Percentiles rank a stretch among this genome's conserved stretches.
These are phyloP conservation scores for Pythium vanterpoolii DNA, from an alignment of 352 stramenopile genomes.

Conservation along the genomic window DNA sequence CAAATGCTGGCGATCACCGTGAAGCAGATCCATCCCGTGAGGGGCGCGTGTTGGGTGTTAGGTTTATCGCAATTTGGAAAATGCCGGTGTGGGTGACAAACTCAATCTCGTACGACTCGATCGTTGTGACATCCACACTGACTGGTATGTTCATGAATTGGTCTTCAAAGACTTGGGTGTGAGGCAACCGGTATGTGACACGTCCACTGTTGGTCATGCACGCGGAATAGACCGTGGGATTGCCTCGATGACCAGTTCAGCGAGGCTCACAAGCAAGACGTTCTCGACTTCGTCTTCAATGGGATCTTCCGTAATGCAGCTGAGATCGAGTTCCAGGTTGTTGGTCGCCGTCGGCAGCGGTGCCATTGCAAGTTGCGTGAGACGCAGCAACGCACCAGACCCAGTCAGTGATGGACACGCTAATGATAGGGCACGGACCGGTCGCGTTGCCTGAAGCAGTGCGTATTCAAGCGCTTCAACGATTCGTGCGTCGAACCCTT, in stretches of 20 bases:
- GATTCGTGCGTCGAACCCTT: neutral
- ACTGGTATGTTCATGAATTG: neutral
- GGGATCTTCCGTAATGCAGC: neutral
- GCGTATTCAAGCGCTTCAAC: neutral
- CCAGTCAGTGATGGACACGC: neutral
- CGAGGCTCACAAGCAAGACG: neutral
- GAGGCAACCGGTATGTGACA: neutral
- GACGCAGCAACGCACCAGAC: neutral
- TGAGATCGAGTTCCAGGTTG: neutral
- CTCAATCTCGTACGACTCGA: neutral
- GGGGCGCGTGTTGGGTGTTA: neutral
- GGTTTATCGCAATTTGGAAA: conserved; percentile 4
- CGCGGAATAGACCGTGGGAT: neutral
- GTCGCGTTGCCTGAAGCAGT: neutral
- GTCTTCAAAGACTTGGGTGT: neutral
- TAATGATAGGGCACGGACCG: neutral
- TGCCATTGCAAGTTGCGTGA: neutral
- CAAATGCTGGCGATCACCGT: neutral
- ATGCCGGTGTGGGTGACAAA: conserved; percentile 3
- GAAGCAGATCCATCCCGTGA: neutral
- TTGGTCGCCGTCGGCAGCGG: neutral
- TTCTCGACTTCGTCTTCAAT: neutral
- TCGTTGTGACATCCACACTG: neutral
- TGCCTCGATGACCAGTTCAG: neutral
- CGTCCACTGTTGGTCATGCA: neutral